phyloP scores from a whole-genome alignment of 1,284 basidiomycete species.

The Earliella scabrosa region DNA sequence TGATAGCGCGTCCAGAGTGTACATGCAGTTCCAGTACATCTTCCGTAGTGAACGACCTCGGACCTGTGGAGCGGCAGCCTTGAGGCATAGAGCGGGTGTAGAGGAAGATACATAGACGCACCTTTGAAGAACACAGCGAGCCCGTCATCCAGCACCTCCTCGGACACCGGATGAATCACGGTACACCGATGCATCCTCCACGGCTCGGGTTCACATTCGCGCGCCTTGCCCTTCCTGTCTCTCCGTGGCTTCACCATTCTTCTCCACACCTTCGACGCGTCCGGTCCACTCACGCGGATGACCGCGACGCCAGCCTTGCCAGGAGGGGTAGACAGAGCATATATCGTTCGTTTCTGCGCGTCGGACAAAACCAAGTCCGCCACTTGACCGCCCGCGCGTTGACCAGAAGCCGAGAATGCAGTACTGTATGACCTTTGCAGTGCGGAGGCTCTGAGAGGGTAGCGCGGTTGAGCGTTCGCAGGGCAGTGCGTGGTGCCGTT shows the following conservation, averaged over 20 bases:
- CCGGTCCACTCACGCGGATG: conserved; percentile 81
- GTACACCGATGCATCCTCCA: conserved; percentile 75
- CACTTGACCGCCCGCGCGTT: not conserved
- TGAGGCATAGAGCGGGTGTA: no score
- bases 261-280: conserved; percentile 61
- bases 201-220: conserved; percentile 43
- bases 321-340: conserved; percentile 83
- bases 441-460: conserved; percentile 1
- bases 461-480: conserved; percentile 3
- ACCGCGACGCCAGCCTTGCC: conserved; percentile 85
- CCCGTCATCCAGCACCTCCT: conserved; percentile 77
- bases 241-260: conserved; percentile 48
- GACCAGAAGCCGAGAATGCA: not conserved
- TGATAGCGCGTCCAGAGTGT: conserved; percentile 85
- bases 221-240: conserved; percentile 16
- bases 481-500: conserved; percentile 20
- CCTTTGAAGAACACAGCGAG: conserved; percentile 83
- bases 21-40: conserved; percentile 86
- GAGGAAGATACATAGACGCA: conserved; percentile 37
- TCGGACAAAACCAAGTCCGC: conserved; percentile 46
- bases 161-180: conserved; percentile 65
- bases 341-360: conserved; percentile 76
- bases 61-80: no score
- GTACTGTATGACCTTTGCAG: conserved; percentile 10
- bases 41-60: conserved; percentile 81